Evolutionary conservation across 352 stramenopile genomes (phyloP), one percentile per base, ranked within the genome.

Genomic region (Halophytophthora batemanensis): DNA sequence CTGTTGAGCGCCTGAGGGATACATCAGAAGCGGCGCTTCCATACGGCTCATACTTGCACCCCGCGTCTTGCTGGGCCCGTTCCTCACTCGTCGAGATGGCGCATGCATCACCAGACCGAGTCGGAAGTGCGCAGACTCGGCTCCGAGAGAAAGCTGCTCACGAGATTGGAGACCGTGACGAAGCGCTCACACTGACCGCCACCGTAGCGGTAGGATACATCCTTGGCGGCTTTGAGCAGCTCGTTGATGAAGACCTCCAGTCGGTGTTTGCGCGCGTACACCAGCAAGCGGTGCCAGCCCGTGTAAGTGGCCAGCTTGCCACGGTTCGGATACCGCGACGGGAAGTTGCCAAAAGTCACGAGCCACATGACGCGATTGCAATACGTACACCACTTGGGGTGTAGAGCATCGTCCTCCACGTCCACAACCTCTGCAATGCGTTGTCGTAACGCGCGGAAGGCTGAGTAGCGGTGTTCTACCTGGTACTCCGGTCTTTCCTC

Each of bases 371-470:
- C 52, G 19, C 53, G 62, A 15, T 45, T 61, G 61, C 77, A 88
- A 50, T 82, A 86, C 13, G 45, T 50, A 58, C 77, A 88, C 67
- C 71, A 84, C 37, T 79, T 74, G 13, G 45, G 25, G 49, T 87
- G 77, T 53, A 72, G 50, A 33, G 55, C 40, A 31, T 81, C 56
- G 18, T 65, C 45, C 6, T 25, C 25, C 17, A 49, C 40, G 21
- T 64, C 47, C 15, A 74, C 55, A 1, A 67, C 56, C 0, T 64
- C 45, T 18, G 39, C 56, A 18, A 88, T 56, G 13, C 56, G 45
- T 17, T 59, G 37, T 19, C 77, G 77, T 29, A 88, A 50, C 13
- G 56, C 49, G 1, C 60, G 60, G 45, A 88, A 82, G 28, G 77
- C 67, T 28, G 72, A 86, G 52, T 81, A 88, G 56, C 77, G 70